phyloP scores from a whole-genome alignment of 495 filamentous ascomycete genomes.

The Amniculicola lignicola region DNA sequence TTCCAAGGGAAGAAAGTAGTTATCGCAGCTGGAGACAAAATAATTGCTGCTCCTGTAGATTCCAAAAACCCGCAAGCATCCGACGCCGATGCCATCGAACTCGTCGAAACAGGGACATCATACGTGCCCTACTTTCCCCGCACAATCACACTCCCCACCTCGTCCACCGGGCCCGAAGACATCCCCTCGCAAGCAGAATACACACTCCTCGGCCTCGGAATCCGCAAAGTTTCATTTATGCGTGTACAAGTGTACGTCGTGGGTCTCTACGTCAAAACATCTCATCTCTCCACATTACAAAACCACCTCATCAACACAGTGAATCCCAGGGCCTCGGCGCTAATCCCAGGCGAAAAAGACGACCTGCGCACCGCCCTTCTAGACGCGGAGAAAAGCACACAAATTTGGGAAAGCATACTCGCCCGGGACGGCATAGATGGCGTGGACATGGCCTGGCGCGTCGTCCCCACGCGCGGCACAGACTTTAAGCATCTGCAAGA shows the following conservation, averaged over 20 bases:
- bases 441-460: constrained; percentile 67
- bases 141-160: constrained; percentile 59
- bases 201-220: constrained; percentile 79
- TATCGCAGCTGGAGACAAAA: constrained; percentile 48
- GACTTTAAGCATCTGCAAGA: constrained; percentile 90
- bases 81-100: constrained; percentile 52
- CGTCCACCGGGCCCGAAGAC: constrained; percentile 29
- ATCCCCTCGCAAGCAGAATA: constrained; percentile 61
- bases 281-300: constrained; percentile 64
- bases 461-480: constrained; percentile 82
- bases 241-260: constrained; percentile 93
- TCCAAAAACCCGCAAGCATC: constrained; percentile 36
- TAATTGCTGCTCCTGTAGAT: constrained; percentile 52
- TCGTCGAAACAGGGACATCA: constrained; percentile 78
- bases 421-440: constrained; percentile 48
- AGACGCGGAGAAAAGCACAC: constrained; percentile 62
- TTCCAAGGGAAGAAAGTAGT: constrained; percentile 49
- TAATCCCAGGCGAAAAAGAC: constrained; percentile 76
- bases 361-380: constrained; percentile 63
- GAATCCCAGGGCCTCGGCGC: constrained; percentile 63
- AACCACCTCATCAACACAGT: constrained; percentile 49
- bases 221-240: constrained; percentile 84
- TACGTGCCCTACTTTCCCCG: constrained; percentile 78
- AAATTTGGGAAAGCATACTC: constrained; percentile 70
- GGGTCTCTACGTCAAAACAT: constrained; percentile 79